Evolutionary conservation across 805 yeast species (phyloP), one percentile per base, ranked within the genome.

Genomic region (Kluyveromyces starmeri): DNA sequence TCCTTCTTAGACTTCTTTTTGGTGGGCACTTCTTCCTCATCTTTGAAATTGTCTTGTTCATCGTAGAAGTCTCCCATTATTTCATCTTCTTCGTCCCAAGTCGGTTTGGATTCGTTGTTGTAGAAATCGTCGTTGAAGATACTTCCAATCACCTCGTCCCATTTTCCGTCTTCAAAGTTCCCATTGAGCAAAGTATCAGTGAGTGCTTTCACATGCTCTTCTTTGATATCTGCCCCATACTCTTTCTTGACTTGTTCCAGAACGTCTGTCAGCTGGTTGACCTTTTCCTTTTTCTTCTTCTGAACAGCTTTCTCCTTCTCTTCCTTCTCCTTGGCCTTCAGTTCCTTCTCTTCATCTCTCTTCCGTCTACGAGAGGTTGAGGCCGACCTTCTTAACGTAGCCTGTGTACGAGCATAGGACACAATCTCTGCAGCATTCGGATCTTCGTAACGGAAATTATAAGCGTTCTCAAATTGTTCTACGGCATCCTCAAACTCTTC

Each of bases 381-480:
- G 34, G 75, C 77, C 14, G 80, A 75, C 53, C 98, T 71, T 63
- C 98, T 78, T 52, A 86, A 68, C 0, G 97, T 85, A 16, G 92
- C 94, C 59, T 86, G 96, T 27, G 68, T 79, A 71, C 98, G 85
- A 2, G 97, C 96, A 64, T 89, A 92, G 12, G 94, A 80, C 13
- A 88, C 80, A 57, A 92, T 83, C 50, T 89, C 96, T 0, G 89
- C 84, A 5, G 95, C 72, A 44, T 77, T 75, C 11, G 95, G 86
- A 50, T 88, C 96, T 60, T 92, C 98, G 55, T 73, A 92, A 55
- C 98, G 73, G 68, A 89, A 89, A 52, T 92, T 92, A 62, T 88
- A 89, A 0, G 95, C 96, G 43, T 76, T 75, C 59, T 92, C 98
- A 49, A 84, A 86, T 50, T 75, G 66, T 48, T 92, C 98, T 5